phyloP scores from a whole-genome alignment of 768 basidiomycete species.

The Austroboletus festivus region DNA sequence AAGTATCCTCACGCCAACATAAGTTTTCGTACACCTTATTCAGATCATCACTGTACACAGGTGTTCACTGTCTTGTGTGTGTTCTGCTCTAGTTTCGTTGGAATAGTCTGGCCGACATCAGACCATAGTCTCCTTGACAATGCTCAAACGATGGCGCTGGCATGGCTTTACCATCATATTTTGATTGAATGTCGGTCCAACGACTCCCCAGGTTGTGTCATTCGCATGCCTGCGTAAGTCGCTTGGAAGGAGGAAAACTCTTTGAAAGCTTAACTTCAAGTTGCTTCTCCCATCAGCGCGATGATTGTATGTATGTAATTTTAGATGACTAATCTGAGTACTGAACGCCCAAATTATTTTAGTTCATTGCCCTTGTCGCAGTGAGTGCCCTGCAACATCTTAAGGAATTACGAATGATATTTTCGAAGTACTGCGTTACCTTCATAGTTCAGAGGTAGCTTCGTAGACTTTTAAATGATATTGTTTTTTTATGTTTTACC shows the following conservation, averaged over 20 bases:
- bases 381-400: conserved; percentile 5
- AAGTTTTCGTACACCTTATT: neutral
- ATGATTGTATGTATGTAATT: no score
- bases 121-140: conserved; percentile 11
- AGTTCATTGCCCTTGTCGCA: neutral
- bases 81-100: no score
- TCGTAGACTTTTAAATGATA: neutral
- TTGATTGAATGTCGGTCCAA: conserved; percentile 12
- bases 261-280: no score
- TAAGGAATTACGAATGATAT: neutral
- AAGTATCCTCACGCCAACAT: neutral
- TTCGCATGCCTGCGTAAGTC: conserved; percentile 9
- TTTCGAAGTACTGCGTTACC: conserved; percentile 13
- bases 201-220: neutral
- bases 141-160: neutral
- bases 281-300: no score
- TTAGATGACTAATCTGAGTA: neutral
- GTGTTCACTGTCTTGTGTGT: conserved; percentile 11
- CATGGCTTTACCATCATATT: neutral
- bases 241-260: no score
- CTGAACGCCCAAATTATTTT: neutral
- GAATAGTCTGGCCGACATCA: neutral
- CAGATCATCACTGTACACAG: neutral
- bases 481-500: neutral
- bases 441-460: conserved; percentile 23